These are phyloP conservation scores for Colletotrichum euphorbiae DNA, from an alignment of 2,329 filamentous ascomycete genomes.

Conservation along the genomic window DNA sequence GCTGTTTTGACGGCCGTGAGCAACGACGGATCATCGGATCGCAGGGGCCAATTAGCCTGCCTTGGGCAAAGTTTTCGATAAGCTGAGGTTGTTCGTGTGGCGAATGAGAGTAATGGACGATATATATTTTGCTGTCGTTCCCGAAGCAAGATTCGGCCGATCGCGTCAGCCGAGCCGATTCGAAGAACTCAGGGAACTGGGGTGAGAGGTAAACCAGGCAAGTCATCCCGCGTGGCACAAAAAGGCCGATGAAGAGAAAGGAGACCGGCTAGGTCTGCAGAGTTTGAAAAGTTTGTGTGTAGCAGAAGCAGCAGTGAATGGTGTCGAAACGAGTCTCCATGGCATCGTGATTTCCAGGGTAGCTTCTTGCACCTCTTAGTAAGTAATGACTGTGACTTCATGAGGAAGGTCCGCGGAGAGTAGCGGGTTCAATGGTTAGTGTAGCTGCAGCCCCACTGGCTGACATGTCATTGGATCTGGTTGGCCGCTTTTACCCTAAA, in stretches of 20 bases:
- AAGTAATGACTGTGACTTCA: background rate
- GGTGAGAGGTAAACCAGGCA: background rate
- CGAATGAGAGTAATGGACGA: background rate
- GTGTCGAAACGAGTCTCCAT: conserved; percentile 2
- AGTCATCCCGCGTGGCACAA: conserved; percentile 5
- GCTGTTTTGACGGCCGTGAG: background rate
- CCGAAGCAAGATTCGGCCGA: conserved; percentile 1
- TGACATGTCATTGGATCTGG: background rate
- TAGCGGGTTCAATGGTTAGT: background rate
- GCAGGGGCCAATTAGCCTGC: background rate
- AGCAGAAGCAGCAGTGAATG: too few relatives aligned
- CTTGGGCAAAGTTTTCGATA: background rate
- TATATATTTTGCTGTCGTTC: background rate
- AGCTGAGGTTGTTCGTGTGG: background rate
- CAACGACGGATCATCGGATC: conserved; percentile 2
- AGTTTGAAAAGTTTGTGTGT: background rate
- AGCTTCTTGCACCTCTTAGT: background rate
- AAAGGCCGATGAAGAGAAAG: background rate
- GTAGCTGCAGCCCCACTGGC: conserved; percentile 6
- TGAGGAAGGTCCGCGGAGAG: background rate
- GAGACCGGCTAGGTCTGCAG: background rate
- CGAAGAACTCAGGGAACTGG: background rate
- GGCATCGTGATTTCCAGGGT: background rate
- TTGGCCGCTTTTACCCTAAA: background rate
- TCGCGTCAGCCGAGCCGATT: conserved; percentile 2